Evolutionary conservation across 371 early-diverging fungal species (phyloP), one percentile per base, ranked within the genome.

Genomic region (Catenaria anguillulae): DNA sequence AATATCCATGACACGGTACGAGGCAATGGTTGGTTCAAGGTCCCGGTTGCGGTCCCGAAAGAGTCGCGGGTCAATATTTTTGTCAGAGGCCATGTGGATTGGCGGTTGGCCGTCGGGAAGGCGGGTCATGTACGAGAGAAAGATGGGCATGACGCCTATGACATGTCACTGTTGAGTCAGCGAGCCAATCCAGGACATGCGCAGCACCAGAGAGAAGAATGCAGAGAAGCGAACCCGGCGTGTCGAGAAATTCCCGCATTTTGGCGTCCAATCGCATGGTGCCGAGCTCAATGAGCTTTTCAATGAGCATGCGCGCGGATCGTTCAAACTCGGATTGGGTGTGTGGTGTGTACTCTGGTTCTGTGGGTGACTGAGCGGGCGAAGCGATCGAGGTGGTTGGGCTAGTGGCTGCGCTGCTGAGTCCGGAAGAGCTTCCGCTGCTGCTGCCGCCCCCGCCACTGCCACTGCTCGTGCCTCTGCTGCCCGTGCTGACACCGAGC

Each of bases 1-100:
- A 33, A 58, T 58, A 1, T 58, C 58, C 58, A 58, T 58, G 42
- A 35, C 58, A 15, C 33, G 34, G 58, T 40, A 58, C n/a, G 58
- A 58, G 15, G 3, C 29, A 6, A 40, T 58, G 1, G 58, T 58
- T 4, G 33, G 8, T 15, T 31, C 31, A 15, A 34, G 31, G 15
- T 10, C 36, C 2, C 33, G 35, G 31, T 58, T 36, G 40, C 58
- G 58, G 29, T 13, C 17, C 12, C 10, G 8, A 10, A 8, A 13
- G 23, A 34, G 10, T 2, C 10, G 10, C 45, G 4, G 34, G 55
- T 55, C 34, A 19, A 24, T 36, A 4, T 12, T 42, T 36, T 19
- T 10, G 15, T 58, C 58, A 17, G 36, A 13, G 36, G 33, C 26
- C 24, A 26, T 10, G 31, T 8, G 21, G 8, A 4, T 13, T 5